These are phyloP conservation scores for Penicillium sp. DNA, from an alignment of 2,329 filamentous ascomycete species.

Conservation along the genomic window DNA sequence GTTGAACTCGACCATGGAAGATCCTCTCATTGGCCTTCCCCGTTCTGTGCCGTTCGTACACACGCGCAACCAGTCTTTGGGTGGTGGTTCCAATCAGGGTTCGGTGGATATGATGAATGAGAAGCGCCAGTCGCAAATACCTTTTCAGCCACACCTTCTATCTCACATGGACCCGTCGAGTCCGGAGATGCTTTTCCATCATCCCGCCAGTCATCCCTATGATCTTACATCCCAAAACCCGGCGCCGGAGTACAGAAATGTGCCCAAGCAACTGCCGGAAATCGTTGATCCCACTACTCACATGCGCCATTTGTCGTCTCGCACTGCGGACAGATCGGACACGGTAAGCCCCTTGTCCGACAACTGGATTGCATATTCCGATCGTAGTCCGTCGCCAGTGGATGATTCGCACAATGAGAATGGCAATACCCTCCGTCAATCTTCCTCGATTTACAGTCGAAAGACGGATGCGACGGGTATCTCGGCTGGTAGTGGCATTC, in stretches of 20 bases:
- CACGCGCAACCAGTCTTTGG: slow-evolving; percentile 62
- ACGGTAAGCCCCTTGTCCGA: slow-evolving; percentile 36
- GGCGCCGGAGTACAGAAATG: slow-evolving; percentile 25
- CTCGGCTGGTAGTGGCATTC: slow-evolving; percentile 26
- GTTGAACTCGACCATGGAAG: slow-evolving; percentile 40
- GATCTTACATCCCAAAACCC: slow-evolving; percentile 25
- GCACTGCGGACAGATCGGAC: slow-evolving; percentile 27
- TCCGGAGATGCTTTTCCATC: slow-evolving; percentile 29
- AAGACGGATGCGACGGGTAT: slow-evolving; percentile 23
- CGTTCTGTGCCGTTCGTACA: slow-evolving; percentile 71
- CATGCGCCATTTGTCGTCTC: slow-evolving; percentile 26
- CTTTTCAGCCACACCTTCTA: slow-evolving; percentile 38
- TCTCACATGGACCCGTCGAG: slow-evolving; percentile 31
- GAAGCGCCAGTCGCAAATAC: slow-evolving; percentile 46
- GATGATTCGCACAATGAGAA: slow-evolving; percentile 20
- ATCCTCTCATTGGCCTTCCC: slow-evolving; percentile 41
- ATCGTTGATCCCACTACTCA: slow-evolving; percentile 30
- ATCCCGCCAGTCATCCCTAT: slow-evolving; percentile 27
- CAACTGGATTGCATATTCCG: slow-evolving; percentile 42
- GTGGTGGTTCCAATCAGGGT: slow-evolving; percentile 50
- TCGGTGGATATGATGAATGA: slow-evolving; percentile 47
- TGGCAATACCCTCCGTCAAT: slow-evolving; percentile 25
- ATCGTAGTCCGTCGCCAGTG: slow-evolving; percentile 30
- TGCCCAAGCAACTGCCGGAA: slow-evolving; percentile 28
- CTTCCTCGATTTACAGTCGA: slow-evolving; percentile 33